phyloP scores from a whole-genome alignment of 768 basidiomycete species.

The Tephrocybe sp. region DNA sequence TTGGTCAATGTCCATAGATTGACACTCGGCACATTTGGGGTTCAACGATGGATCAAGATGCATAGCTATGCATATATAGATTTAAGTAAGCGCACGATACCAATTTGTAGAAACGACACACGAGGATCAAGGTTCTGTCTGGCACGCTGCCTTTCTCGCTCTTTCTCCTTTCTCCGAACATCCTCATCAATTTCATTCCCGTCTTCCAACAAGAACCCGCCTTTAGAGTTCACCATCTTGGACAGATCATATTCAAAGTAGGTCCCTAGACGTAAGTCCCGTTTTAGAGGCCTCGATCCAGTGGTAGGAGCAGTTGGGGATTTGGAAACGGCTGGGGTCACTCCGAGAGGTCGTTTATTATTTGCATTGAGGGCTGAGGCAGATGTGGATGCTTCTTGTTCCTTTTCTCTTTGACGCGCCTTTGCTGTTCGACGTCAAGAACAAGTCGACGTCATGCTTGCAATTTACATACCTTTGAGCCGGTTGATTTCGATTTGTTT shows the following conservation, averaged over 20 bases:
- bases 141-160: slow-evolving; percentile 76
- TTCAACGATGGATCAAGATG: slow-evolving; percentile 71
- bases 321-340: slow-evolving; percentile 54
- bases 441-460: neutral
- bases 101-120: slow-evolving; percentile 32
- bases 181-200: slow-evolving; percentile 77
- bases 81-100: neutral
- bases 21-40: slow-evolving; percentile 85
- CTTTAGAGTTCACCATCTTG: slow-evolving; percentile 96
- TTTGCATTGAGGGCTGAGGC: slow-evolving; percentile 52
- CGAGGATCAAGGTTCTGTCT: slow-evolving; percentile 76
- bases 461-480: slow-evolving; percentile 54
- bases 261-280: slow-evolving; percentile 68
- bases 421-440: slow-evolving; percentile 52
- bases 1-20: slow-evolving; percentile 71
- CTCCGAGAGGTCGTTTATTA: slow-evolving; percentile 70
- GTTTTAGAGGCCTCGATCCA: slow-evolving; percentile 49
- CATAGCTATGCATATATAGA: slow-evolving; percentile 54
- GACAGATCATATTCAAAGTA: slow-evolving; percentile 98
- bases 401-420: slow-evolving; percentile 66
- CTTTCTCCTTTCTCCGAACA: slow-evolving; percentile 71
- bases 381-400: slow-evolving; percentile 51
- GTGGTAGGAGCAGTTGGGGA: slow-evolving; percentile 57
- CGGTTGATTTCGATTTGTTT: slow-evolving; percentile 79
- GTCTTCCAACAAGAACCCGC: slow-evolving; percentile 79